Conservation (phyloP, 371 early-diverging fungal species). For the Neoconidiobolus thromboides region DNA sequence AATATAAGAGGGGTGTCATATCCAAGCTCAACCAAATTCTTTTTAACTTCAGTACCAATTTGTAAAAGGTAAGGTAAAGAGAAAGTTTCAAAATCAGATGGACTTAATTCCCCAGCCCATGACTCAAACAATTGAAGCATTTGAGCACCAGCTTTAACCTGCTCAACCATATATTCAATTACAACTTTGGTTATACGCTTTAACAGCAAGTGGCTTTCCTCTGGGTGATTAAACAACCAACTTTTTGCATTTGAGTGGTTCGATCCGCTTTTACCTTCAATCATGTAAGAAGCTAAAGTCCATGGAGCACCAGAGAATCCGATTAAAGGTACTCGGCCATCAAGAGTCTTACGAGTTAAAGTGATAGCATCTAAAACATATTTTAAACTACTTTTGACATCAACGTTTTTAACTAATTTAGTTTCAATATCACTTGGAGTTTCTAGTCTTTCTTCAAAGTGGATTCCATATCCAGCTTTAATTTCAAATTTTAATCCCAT, state of each 20-base stretch:
- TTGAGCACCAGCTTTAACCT: constrained; percentile 96
- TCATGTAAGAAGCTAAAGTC: constrained; percentile 97
- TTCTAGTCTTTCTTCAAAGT: constrained; percentile 68
- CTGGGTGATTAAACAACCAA: constrained; percentile 74
- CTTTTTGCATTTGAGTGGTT: constrained; percentile 71
- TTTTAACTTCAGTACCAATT: constrained; percentile 57
- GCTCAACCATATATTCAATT: constrained; percentile 72
- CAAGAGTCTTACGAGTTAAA: constrained; percentile 64
- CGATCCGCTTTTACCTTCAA: constrained; percentile 94
- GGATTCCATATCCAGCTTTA: constrained; percentile 84
- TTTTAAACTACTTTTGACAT: constrained; percentile 48
- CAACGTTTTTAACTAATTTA: constrained; percentile 38
- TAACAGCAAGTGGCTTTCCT: constrained; percentile 58
- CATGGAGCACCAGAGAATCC: constrained; percentile 96
- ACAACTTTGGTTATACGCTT: constrained; percentile 61
- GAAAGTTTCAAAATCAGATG: constrained; percentile 57
- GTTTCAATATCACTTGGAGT: constrained; percentile 45
- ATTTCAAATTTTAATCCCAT: constrained; percentile 85
- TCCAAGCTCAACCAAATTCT: constrained; percentile 17
- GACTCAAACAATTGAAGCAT: constrained; percentile 94
- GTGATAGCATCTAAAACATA: constrained; percentile 95
- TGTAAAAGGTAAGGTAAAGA: constrained; percentile 72
- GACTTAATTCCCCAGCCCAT: constrained; percentile 84
- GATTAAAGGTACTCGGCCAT: constrained; percentile 78
- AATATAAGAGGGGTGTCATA: constrained; percentile 66